These are phyloP conservation scores for Periconia sp. DNA, from an alignment of 2,329 filamentous ascomycete species.

Conservation along the genomic window DNA sequence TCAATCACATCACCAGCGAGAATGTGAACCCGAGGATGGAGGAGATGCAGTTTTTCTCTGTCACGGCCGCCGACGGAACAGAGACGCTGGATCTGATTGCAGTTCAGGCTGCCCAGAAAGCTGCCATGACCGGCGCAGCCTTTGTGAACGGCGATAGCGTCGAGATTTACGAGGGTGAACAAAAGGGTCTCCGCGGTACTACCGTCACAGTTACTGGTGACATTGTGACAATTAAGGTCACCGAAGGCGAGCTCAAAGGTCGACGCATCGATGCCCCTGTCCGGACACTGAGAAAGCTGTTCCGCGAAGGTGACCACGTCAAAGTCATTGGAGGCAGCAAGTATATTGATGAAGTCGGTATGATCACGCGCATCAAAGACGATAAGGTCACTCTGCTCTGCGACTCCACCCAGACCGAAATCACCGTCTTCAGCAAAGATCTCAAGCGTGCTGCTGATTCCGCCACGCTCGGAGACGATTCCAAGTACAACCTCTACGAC, in stretches of 20 bases:
- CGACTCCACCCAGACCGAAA: conserved; percentile 88
- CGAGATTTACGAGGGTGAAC: conserved; percentile 93
- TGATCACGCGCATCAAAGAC: conserved; percentile 91
- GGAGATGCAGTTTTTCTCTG: conserved; percentile 92
- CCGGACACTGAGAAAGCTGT: conserved; percentile 88
- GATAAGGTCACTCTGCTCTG: conserved; percentile 91
- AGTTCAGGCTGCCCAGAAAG: conserved; percentile 85
- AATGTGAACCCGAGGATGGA: conserved; percentile 92
- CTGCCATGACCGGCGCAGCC: conserved; percentile 75
- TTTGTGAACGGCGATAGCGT: conserved; percentile 95
- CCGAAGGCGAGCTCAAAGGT: conserved; percentile 77
- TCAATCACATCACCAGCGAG: conserved; percentile 80
- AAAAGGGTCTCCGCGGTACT: conserved; percentile 85
- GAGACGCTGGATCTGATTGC: conserved; percentile 92
- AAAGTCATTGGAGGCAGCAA: conserved; percentile 97
- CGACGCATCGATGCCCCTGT: conserved; percentile 90
- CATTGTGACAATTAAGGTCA: conserved; percentile 86
- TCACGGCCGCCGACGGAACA: conserved; percentile 84
- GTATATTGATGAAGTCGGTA: conserved; percentile 92
- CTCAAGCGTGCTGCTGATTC: conserved; percentile 90
- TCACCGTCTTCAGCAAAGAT: conserved; percentile 98
- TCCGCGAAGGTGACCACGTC: conserved; percentile 92
- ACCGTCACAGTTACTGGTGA: conserved; percentile 85
- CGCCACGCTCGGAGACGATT: conserved; percentile 80
- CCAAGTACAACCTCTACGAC: conserved; percentile 89